Evolutionary conservation across 164 flowering plant genomes (phyloP).

Genomic region (Piper betle): DNA sequence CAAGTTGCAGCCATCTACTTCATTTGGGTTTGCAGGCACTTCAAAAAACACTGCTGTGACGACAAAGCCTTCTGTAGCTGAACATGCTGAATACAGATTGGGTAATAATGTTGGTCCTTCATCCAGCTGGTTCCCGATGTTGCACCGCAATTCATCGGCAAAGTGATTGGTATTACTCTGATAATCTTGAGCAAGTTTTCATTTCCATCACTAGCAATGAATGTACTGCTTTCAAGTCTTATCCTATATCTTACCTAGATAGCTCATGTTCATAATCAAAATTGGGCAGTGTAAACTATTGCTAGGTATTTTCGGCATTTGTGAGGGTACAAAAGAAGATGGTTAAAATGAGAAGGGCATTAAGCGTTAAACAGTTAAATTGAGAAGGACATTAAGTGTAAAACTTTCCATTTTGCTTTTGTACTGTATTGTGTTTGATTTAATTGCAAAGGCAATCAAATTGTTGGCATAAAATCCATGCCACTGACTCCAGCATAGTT

Average conservation of each 20-base stretch:
- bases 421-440: too few relatives aligned
- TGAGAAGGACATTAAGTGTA: too few relatives aligned
- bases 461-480: too few relatives aligned
- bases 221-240: background rate
- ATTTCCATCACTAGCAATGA: background rate
- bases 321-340: too few relatives aligned
- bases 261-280: background rate
- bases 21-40: constrained; percentile 37
- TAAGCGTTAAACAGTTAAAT: too few relatives aligned
- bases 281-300: too few relatives aligned
- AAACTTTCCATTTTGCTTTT: too few relatives aligned
- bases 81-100: constrained; percentile 33
- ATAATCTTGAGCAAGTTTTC: background rate
- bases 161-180: constrained; percentile 32
- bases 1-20: constrained; percentile 35
- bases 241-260: background rate
- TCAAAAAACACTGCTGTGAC: constrained; percentile 32
- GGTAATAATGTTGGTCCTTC: constrained; percentile 51
- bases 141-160: constrained; percentile 69
- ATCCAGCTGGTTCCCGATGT: constrained; percentile 71
- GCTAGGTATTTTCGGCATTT: too few relatives aligned
- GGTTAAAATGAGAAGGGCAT: too few relatives aligned
- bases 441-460: too few relatives aligned
- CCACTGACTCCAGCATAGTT: too few relatives aligned
- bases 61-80: constrained; percentile 38